Base-by-base conservation (phyloP, 139 green algal genomes). In the Edaphochlamys debaryana region DNA sequence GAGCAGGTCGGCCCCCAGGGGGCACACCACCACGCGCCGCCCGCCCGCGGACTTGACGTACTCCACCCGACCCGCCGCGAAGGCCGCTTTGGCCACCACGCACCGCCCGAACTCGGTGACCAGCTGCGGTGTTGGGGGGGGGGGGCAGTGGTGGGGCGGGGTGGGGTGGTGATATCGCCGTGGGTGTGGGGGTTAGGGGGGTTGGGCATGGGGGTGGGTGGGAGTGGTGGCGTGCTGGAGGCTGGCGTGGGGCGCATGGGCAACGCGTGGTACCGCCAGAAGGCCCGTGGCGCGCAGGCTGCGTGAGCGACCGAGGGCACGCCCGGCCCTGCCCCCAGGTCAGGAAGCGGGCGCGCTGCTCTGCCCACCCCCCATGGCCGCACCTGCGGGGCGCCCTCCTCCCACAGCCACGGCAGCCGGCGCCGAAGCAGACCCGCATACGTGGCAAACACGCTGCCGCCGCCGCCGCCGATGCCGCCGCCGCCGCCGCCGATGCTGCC, bases 41-140 rank as follows among this genome's bases (percentile, higher is more conserved):
- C 86, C 86, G n/a, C 86, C 86, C 36, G 76, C 84, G 22, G 11
- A 32, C 38, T 90, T 90, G 42, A 56, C 79, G 82, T 90, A 90
- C 56, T 90, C 79, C 23, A 90, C 82, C 1, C 54, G 30, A 22
- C 66, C 74, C 11, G 62, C 87, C 7, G 58, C 79, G 62, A 79
- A 90, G 15, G 64, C 72, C 11, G 72, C 73, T 58, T 90, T 88
- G 67, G 87, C 87, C 17, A 90, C 64, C 48, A 90, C 60, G 8
- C 78, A 85, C 36, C 87, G 82, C 27, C 87, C 87, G 38, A 87
- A 79, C 54, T 90, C 87, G 20, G 87, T 88, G 29, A 88, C 64
- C 1, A 90, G 71, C 41, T 79, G 82, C n/a, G 80, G 78, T 7
- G 34, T 36, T n/a, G 82, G 69, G 38, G 38, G 11, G 45, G 11